Base-by-base conservation (phyloP, 345 rosid species). In the Anacardium occidentale region DNA sequence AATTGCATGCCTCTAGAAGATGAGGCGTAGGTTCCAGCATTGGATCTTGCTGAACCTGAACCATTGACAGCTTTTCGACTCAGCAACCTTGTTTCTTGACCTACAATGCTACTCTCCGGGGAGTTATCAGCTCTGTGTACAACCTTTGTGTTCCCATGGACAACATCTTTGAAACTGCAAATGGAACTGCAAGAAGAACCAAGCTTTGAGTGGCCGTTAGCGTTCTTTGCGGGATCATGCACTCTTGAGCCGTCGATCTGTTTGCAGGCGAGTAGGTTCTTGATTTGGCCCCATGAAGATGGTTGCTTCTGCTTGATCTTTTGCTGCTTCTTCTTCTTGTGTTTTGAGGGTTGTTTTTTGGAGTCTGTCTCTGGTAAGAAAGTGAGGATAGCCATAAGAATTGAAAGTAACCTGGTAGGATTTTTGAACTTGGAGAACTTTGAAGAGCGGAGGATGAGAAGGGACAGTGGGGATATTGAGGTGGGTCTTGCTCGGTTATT, bases 281-380 rank as follows among this genome's bases (percentile, higher is more conserved):
- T 95, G 90, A 95, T 74, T 78, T 95, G 99, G 90, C 89, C 91
- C 99, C 99, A 95, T 54, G 99, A 92, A 50, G 98, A 92, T 11
- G 87, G 83, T 22, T 83, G 90, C 72, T 89, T 88, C 53, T 75
- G 78, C 73, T 80, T 79, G 32, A 67, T 78, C 61, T 76, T 76
- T 45, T 48, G 59, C 68, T 56, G 62, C 24, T 81, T 74, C 14
- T 85, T 77, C 51, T 25, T 68, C 70, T 76, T 81, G n/a, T 69
- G 68, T 37, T 76, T 83, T 15, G 86, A 73, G 1, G 52, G 80
- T 1, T 74, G 63, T 66, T 77, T 77, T 15, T 69, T 62, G 50
- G 77, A 62, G 24, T 79, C 76, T 7, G 81, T 32, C n/a, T 85
- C 87, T 24, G 82, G 81, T 20, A 76, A 74, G 89, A 84, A 78